Evolutionary conservation across 1,284 basidiomycete species (phyloP).

Genomic region (Peniophora sp.): DNA sequence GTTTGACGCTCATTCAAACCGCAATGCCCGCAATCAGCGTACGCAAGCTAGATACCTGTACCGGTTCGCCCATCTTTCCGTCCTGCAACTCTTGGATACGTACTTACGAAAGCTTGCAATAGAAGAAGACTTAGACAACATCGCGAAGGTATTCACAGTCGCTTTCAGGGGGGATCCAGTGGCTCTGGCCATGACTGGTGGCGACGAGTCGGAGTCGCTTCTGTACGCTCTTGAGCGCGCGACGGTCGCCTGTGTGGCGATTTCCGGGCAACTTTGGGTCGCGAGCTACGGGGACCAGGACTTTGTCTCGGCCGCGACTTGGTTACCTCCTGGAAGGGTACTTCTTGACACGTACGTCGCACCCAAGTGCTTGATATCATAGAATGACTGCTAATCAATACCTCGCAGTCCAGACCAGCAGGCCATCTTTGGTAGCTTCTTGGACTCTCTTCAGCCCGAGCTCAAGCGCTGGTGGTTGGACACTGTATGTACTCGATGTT

Average conservation of each 20-base stretch:
- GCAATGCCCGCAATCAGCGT: too few species aligned
- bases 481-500: conserved; percentile 2
- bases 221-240: conserved; percentile 3
- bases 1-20: too few species aligned
- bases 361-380: too few species aligned
- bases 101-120: too few species aligned
- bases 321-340: conserved; percentile 6
- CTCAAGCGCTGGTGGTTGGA: conserved; percentile 8
- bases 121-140: background rate
- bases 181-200: background rate
- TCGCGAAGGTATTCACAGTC: background rate
- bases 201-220: background rate
- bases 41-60: too few species aligned
- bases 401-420: conserved; percentile 6
- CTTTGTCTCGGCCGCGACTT: conserved; percentile 5
- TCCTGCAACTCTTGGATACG: too few species aligned
- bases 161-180: conserved; percentile 1
- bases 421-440: conserved; percentile 5
- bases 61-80: too few species aligned
- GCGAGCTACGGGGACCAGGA: conserved; percentile 5
- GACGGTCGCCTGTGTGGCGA: conserved; percentile 1
- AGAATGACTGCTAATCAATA: background rate
- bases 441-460: background rate
- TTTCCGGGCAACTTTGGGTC: conserved; percentile 5
- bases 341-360: conserved; percentile 7